Base-by-base conservation (phyloP, 208 protist genomes). In the Leishmania turanica region DNA sequence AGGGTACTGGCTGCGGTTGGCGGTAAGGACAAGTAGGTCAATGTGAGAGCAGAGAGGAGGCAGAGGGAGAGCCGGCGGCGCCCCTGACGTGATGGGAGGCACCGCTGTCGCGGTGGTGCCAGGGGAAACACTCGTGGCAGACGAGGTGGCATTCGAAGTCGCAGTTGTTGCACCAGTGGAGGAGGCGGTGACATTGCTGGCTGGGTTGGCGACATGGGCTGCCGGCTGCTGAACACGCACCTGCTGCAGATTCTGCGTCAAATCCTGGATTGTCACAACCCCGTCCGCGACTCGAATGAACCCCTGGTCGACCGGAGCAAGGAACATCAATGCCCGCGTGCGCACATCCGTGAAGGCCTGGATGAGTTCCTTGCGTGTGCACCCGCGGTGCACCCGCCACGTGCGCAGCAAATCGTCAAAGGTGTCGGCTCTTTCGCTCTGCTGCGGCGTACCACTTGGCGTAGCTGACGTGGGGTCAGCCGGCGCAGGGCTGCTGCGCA, bases 301-400 rank as follows among this genome's bases (percentile, higher is more conserved):
- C 62, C 89, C 74, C 7, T 83, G 77, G 49, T 89, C 84, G 17
- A 92, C 84, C 17, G 85, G 83, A 27, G 87, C 87, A 11, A 97
- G 87, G 65, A 96, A 77, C 82, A 96, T 90, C 27, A 97, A 56
- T 5, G 79, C 86, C 15, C 88, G 82, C 31, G 84, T 91, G 9
- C 40, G 69, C 17, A 78, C 73, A 65, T 89, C 84, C 9, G 75
- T 81, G 84, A 97, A 91, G 75, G 83, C 83, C 27, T 87, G 85
- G 49, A 96, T 88, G 21, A 97, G 83, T 79, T 95, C 92, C 81
- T 97, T 96, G 65, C 94, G 92, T 1, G 94, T 97, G 77, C 94
- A 95, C 27, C 94, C 94, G 45, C 71, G 62, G 78, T 91, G 89
- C 6, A 93, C 81, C 1, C 79, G 71, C 91, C 92, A 95, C 3